Base-by-base conservation (phyloP, 768 basidiomycete genomes). In the Porpolomopsis calyptriformis region DNA sequence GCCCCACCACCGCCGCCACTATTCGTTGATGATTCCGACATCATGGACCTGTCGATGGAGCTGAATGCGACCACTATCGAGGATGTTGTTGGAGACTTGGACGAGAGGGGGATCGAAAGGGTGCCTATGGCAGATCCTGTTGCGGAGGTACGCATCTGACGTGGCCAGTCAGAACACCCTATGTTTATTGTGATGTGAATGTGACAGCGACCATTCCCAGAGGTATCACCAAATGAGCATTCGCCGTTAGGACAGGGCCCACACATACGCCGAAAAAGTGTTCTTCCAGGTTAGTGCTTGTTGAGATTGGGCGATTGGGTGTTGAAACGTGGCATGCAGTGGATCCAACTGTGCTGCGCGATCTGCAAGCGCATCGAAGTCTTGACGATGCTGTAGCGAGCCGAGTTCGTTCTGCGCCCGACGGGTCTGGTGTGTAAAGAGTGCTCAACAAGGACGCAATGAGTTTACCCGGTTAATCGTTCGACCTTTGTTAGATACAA, bases 51-150 rank as follows among this genome's bases (percentile, higher is more conserved):
- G 48, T 84, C 89, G 3, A 82, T 96, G 64, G 93, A 96, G 58
- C 68, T 97, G 56, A 86, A 80, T 57, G 83, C 85, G 4, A 80
- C 82, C 35, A 81, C 86, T 6, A 80, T 91, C 45, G 89, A 91
- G 46, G 80, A 76, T 53, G 71, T 75, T 19, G 70, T 77, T 9
- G 76, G 76, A 51, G 80, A 85, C 56, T 58, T 88, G 53, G 85
- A 88, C 52, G 85, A 87, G 57, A 76, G 74, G 49, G 87, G 86
- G 31, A 74, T 93, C 45, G 91, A 93, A 60, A 70, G 86, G 50
- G 87, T 93, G 22, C 91, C 91, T 25, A 85, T 87, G 76, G 90
- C 90, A 37, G 91, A 93, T 66, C 89, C 90, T 49, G 90, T 85
- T 35, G 63, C 87, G 55, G 83, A 86, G 63, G 85, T 85, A 66